Evolutionary conservation across 345 rosid genomes (phyloP), one percentile per base, ranked within the genome.

Genomic region (Brassica carinata): DNA sequence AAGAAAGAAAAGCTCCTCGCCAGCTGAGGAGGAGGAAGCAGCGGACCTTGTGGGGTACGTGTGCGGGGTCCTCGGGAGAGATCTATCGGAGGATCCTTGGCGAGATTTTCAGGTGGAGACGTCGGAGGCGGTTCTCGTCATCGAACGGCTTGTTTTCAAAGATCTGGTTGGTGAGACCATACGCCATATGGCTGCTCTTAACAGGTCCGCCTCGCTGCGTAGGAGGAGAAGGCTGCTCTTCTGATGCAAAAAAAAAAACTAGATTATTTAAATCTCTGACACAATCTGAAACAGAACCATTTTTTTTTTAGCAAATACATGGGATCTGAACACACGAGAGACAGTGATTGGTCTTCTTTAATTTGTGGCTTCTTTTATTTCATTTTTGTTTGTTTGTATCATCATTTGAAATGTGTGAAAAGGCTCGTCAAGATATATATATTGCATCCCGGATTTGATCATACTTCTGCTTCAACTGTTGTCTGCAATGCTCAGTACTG

Each of bases 161-260:
- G 97, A 96, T 79, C 80, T 96, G 75, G 89, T 96, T 69, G 87
- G 91, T 7, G 99, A 96, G 79, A 89, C 94, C 33, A 93, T 96
- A 80, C 55, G 81, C 18, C 90, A 90, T 82, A 85, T 92, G 19
- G 95, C 90, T 61, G 73, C 83, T 23, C 71, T 81, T 33, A 69
- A 84, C 61, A 67, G 85, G 26, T 82, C 71, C 10, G 36, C 76
- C 51, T 75, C 69, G 72, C 84, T 53, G 74, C 27, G 93, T 34
- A 55, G 61, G 23, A 55, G 61, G 61, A 87, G 96, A 85, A 96
- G 85, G 86, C 79, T 96, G 76, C 84, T 88, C 18, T 96, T 96
- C 88, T 95, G 79, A 89, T 81, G 4, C 34, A 27, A 61, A 6
- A 59, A 7, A 7, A 5, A 23, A 59, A 59, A 23, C 14, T 61